Conservation (phyloP, 140 eudicot species). For the Bidens hawaiensis region DNA sequence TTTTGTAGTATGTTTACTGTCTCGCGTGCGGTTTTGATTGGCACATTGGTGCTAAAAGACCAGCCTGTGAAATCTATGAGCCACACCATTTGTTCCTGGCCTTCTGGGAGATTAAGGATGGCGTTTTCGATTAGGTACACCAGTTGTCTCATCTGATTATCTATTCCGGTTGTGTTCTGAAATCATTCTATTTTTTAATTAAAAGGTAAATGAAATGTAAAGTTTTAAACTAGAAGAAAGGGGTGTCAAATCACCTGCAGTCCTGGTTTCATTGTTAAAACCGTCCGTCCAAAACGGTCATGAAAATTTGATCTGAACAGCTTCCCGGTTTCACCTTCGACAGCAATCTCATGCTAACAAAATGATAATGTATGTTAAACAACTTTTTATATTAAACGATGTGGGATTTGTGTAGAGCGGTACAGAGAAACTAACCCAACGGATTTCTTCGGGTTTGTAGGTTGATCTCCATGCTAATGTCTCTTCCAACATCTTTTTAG, state of each 20-base stretch:
- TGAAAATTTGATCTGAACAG: constrained; percentile 63
- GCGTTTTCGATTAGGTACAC: constrained; percentile 84
- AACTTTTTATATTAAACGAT: not conserved
- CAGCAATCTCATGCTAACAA: constrained; percentile 55
- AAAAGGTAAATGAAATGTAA: not conserved
- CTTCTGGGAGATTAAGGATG: constrained; percentile 76
- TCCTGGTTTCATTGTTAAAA: constrained; percentile 72
- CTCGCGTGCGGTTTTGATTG: constrained; percentile 64
- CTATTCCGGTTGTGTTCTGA: constrained; percentile 63
- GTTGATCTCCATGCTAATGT: constrained; percentile 64
- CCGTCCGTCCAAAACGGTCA: constrained; percentile 67
- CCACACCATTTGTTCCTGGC: constrained; percentile 81
- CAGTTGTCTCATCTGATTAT: constrained; percentile 64
- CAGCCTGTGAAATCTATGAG: constrained; percentile 73
- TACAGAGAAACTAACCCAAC: constrained; percentile 53
- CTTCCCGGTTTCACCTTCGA: constrained; percentile 84
- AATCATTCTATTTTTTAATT: constrained; percentile 4
- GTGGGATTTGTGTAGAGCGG: not conserved
- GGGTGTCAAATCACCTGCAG: constrained; percentile 43
- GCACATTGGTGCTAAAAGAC: constrained; percentile 63
- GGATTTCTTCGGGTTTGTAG: constrained; percentile 82
- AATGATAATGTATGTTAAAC: not conserved
- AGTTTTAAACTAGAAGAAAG: too few relatives aligned
- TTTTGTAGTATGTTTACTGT: constrained; percentile 60
- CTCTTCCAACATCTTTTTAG: constrained; percentile 80